These are phyloP conservation scores for Aureobasidium vineae DNA, from an alignment of 2,329 filamentous ascomycete genomes.

Conservation along the genomic window DNA sequence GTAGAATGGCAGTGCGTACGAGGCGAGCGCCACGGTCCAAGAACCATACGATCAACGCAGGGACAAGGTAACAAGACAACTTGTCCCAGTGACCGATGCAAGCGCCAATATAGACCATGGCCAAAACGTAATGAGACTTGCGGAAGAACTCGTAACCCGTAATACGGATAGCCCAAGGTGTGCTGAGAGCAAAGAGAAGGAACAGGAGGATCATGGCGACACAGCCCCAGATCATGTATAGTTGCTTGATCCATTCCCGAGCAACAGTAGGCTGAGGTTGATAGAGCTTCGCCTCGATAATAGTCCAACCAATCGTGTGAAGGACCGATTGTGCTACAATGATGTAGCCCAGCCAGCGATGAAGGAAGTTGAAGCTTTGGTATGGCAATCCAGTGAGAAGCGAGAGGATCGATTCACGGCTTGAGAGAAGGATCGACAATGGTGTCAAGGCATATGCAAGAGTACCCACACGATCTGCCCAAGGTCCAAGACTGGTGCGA, in stretches of 20 bases:
- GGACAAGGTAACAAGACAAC: conserved; percentile 66
- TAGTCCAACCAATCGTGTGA: conserved; percentile 69
- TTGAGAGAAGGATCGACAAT: conserved; percentile 63
- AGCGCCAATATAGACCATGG: conserved; percentile 70
- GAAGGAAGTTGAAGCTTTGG: conserved; percentile 74
- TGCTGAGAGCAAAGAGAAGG: conserved; percentile 60
- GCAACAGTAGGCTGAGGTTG: conserved; percentile 66
- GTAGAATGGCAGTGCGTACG: conserved; percentile 58
- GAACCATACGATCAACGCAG: conserved; percentile 63
- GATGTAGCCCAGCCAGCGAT: conserved; percentile 72
- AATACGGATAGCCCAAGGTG: conserved; percentile 57
- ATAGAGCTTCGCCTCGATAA: conserved; percentile 66
- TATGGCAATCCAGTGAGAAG: conserved; percentile 71
- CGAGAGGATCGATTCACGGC: conserved; percentile 67
- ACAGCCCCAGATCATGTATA: conserved; percentile 71
- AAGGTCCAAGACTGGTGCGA: conserved; percentile 64
- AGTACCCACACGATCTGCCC: conserved; percentile 66
- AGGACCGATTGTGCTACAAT: conserved; percentile 66
- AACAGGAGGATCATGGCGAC: conserved; percentile 65
- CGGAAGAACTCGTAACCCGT: conserved; percentile 78
- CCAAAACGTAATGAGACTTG: conserved; percentile 70
- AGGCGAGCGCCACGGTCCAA: conserved; percentile 62
- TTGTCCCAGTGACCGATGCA: conserved; percentile 73
- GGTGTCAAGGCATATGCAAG: conserved; percentile 73
- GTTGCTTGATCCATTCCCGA: conserved; percentile 57